Evolutionary conservation across 2,329 filamentous ascomycete species (phyloP).

Genomic region (Triangularia verruculosa): DNA sequence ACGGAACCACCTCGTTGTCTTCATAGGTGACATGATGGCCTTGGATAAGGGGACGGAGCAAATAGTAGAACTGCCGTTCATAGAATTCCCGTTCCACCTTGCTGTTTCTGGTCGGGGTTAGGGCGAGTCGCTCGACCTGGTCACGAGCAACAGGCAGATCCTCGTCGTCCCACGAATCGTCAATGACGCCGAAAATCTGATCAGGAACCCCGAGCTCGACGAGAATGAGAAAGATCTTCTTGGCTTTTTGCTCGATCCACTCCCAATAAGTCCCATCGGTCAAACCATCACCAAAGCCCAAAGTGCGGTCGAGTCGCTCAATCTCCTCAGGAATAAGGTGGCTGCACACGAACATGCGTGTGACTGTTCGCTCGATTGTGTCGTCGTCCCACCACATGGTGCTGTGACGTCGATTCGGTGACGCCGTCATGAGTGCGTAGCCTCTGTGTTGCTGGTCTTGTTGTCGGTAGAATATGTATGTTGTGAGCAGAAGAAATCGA

Average conservation of each 20-base stretch:
- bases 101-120: constrained; percentile 59
- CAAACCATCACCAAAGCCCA: constrained; percentile 65
- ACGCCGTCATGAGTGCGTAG: not conserved
- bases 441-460: not conserved
- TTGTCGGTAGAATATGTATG: not conserved
- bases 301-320: constrained; percentile 57
- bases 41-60: constrained; percentile 60
- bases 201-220: constrained; percentile 67
- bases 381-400: constrained; percentile 66
- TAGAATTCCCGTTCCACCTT: constrained; percentile 67
- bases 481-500: not conserved
- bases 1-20: constrained; percentile 65
- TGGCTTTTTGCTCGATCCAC: constrained; percentile 69
- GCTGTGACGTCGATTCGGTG: constrained; percentile 1
- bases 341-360: constrained; percentile 62
- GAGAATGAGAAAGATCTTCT: constrained; percentile 68
- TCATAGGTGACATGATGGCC: constrained; percentile 63
- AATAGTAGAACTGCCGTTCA: constrained; percentile 66
- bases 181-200: constrained; percentile 71
- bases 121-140: constrained; percentile 60
- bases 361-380: constrained; percentile 67
- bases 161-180: constrained; percentile 73
- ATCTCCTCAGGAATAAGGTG: constrained; percentile 63
- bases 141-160: constrained; percentile 68
- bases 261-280: constrained; percentile 76